A percentile compares a stretch with the other conserved stretches of the same genome.
Evolutionary conservation across 768 basidiomycete genomes (phyloP).

Genomic region (Mrakia frigida): DNA sequence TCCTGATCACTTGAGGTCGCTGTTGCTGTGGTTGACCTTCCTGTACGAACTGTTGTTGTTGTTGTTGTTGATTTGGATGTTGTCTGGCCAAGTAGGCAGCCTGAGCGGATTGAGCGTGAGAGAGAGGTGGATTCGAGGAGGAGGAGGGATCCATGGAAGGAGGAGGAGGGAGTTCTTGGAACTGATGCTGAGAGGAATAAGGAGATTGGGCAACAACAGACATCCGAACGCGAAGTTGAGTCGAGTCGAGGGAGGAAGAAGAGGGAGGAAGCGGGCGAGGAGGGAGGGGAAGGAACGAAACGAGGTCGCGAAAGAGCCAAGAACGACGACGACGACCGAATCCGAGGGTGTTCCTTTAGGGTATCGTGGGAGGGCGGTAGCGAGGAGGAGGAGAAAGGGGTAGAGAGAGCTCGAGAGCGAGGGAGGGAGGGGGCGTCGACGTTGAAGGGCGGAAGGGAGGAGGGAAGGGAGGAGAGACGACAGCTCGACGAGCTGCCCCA

Average conservation of each 20-base stretch:
- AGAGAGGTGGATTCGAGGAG: no score
- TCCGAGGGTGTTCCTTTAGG: background rate
- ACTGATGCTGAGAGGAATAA: background rate
- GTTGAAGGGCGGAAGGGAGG: background rate
- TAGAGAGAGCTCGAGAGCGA: background rate
- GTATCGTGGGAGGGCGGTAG: background rate
- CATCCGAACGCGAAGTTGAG: background rate
- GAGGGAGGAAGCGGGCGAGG: background rate
- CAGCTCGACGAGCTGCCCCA: background rate
- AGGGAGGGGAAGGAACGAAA: background rate
- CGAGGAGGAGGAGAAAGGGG: background rate
- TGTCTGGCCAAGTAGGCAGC: background rate
- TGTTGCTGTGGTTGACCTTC: background rate
- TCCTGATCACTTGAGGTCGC: background rate
- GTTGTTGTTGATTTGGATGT: conserved; percentile 13
- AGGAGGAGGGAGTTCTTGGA: background rate
- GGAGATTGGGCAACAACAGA: background rate
- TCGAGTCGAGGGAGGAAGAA: background rate
- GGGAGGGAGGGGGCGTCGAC: background rate
- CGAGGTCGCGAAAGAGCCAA: background rate
- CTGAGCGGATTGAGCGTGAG: conserved; percentile 1
- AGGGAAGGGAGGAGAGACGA: background rate
- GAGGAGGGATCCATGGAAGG: background rate
- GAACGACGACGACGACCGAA: background rate
- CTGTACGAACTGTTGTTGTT: background rate